Conservation (phyloP, 208 protist genomes). For the Crithidia expoeki region DNA sequence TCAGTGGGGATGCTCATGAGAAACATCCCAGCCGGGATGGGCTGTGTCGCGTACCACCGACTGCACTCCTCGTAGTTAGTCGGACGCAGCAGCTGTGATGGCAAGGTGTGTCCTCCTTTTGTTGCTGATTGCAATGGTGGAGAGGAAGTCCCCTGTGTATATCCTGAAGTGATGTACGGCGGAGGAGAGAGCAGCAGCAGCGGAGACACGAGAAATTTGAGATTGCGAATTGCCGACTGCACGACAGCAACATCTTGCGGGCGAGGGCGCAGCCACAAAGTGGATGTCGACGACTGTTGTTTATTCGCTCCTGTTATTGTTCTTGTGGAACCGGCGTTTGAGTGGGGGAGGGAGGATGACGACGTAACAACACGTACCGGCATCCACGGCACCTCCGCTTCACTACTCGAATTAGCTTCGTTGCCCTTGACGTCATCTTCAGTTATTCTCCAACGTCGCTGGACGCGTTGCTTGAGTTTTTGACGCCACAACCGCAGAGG, state of each 20-base stretch:
- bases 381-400: slow-evolving; percentile 9
- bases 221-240: slow-evolving; percentile 37
- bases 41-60: slow-evolving; percentile 64
- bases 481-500: slow-evolving; percentile 56
- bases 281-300: slow-evolving; percentile 4
- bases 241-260: slow-evolving; percentile 58
- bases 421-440: background rate
- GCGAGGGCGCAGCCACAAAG: slow-evolving; percentile 41
- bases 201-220: slow-evolving; percentile 64
- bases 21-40: slow-evolving; percentile 77
- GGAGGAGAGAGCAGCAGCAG: slow-evolving; percentile 61
- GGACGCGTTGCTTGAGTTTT: slow-evolving; percentile 15
- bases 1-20: slow-evolving; percentile 73
- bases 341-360: background rate
- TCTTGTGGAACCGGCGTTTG: background rate
- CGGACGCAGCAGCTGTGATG: slow-evolving; percentile 7
- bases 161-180: background rate
- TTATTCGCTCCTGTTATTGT: background rate
- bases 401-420: background rate
- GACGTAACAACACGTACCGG: background rate
- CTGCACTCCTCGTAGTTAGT: slow-evolving; percentile 37
- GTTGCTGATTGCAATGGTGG: no score
- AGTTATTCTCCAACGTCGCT: slow-evolving; percentile 40
- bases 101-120: background rate
- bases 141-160: background rate